Evolutionary conservation across 352 stramenopile genomes (phyloP), one percentile per base, ranked within the genome.

Genomic region (Phytophthora agathidicida): DNA sequence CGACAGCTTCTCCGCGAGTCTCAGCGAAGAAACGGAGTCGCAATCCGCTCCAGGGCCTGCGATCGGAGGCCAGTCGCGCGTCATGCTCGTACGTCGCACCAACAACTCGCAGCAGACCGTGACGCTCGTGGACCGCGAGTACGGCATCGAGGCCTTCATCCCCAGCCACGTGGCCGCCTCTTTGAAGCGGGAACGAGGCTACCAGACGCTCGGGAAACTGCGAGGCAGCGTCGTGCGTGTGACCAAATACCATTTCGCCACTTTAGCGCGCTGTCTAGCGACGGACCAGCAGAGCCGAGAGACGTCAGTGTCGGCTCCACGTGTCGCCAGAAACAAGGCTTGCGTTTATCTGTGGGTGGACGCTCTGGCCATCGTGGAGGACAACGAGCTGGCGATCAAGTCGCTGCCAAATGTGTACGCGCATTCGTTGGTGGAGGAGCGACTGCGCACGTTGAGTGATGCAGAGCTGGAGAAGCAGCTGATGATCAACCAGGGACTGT

Each of bases 201-300:
- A 70, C 52, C 37, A 75, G 41, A 77, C 61, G 35, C 43, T 91
- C 26, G 50, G 68, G 13, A n/a, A 55, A 0, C 64, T 91, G 3
- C 65, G 70, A 1, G 82, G 82, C 14, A 86, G 68, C 56, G 55
- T 85, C 16, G 41, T 91, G 6, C 63, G 77, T 26, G 52, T 92
- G 20, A 73, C 72, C 22, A 79, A 83, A 58, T 92, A 90, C 55
- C 68, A 81, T 20, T 92, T 86, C 52, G 63, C 75, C 26, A 88
- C 75, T 5, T 54, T 72, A 3, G 38, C 51, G 45, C 69, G 62
- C 38, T 90, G 74, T 28, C 23, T 70, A 20, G 49, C 45, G 1
- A 54, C 24, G 13, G 57, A 72, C 20, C 26, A 58, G 10, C n/a
- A 44, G 5, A 62, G 7, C 11, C 36, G 35, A 7, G 23, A 45